Percentiles rank a stretch among this genome's conserved stretches.
phyloP scores from a whole-genome alignment of 2,329 filamentous ascomycete genomes.

The Cytospora paraplurivora region DNA sequence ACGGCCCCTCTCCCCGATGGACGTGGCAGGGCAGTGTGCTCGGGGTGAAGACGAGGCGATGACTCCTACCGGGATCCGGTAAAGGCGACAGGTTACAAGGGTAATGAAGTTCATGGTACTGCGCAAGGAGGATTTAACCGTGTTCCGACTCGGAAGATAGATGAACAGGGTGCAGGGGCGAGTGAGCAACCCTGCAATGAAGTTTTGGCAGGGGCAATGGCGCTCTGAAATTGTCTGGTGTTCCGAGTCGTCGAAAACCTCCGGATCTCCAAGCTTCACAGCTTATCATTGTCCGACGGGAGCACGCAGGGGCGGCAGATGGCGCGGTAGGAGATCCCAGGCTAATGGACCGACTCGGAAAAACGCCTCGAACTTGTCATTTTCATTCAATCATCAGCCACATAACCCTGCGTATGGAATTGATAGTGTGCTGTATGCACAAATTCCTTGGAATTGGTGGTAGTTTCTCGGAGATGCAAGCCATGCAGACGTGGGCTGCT shows the following conservation, averaged over 20 bases:
- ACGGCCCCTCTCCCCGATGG: neutral
- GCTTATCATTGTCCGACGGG: slow-evolving; percentile 9
- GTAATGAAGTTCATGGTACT: neutral
- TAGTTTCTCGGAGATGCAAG: too few species aligned
- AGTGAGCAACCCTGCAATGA: slow-evolving; percentile 8
- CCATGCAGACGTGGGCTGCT: too few species aligned
- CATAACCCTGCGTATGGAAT: neutral
- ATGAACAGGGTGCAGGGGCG: slow-evolving; percentile 11
- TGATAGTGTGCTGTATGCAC: too few species aligned
- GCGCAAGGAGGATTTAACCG: slow-evolving; percentile 19
- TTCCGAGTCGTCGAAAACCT: slow-evolving; percentile 28
- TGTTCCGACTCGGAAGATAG: slow-evolving; percentile 23
- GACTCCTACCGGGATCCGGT: slow-evolving; percentile 3
- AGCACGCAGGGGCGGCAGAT: slow-evolving; percentile 14
- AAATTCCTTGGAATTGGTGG: too few species aligned
- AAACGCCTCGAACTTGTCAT: neutral
- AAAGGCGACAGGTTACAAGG: neutral
- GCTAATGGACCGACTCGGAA: neutral
- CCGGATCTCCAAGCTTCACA: slow-evolving; percentile 20
- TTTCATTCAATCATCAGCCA: neutral
- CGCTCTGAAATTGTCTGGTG: slow-evolving; percentile 22
- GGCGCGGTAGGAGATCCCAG: slow-evolving; percentile 11
- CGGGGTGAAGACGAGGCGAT: neutral
- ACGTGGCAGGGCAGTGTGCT: neutral
- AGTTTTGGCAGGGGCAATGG: slow-evolving; percentile 22